Base-by-base conservation (phyloP, 2,329 filamentous ascomycete species). In the Clarireedia sp. region DNA sequence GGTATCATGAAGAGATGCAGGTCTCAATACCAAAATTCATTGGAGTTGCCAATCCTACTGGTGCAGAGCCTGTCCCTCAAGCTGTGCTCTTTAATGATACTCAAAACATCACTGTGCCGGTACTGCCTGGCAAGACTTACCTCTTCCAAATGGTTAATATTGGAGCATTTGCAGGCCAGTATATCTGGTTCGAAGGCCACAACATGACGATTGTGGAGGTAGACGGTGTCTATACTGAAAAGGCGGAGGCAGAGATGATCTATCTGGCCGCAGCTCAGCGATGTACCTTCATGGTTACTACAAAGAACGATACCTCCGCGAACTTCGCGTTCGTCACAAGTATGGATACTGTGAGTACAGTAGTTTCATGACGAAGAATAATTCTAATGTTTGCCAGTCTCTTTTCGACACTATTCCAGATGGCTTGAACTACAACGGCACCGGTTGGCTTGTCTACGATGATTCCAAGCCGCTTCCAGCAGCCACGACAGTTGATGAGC, bases 61-160 rank as follows among this genome's bases (percentile, higher is more conserved):
- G 80, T 9, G 71, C 73, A 3, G 77, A 83, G 60, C 80, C 81
- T 0, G 76, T 90, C 1, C 87, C 87, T 0, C 72, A 90, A 40
- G 75, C 82, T 4, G 81, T 83, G 1, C 74, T 91, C 44, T 78
- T 90, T 68, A 90, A 91, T 64, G 87, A 91, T 59, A 83, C 81
- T 0, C 76, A 78, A 56, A 78, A 85, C 55, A 69, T 82, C 2
- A 78, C 72, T 2, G 70, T 90, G 38, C 62, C 75, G 0, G 78
- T 90, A 3, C 63, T 83, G 61, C 82, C 87, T 0, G 79, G 80
- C 2, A 88, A 81, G 64, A 91, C 84, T 0, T 91, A 91, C 57
- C 72, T 89, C 8, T 77, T 92, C 63, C 83, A 84, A 44, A 74
- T 90, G 57, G 74, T 89, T 62, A 90, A 89, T 63, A 80, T 89